A percentile compares a stretch with the other conserved stretches of the same genome.
Conservation (phyloP, 2,329 filamentous ascomycete species). For the Fusarium euwallaceae region DNA sequence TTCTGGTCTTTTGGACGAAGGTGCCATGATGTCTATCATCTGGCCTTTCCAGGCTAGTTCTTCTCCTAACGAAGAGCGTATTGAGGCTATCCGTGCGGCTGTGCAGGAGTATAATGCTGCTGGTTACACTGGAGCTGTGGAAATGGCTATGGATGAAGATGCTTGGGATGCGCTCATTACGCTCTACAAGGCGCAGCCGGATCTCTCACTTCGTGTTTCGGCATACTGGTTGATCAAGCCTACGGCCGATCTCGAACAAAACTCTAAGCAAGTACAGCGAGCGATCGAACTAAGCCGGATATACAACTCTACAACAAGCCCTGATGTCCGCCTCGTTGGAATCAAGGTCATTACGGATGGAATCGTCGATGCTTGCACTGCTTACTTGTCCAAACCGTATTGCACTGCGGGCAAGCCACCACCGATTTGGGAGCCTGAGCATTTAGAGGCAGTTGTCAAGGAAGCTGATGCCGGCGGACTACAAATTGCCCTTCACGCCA, state of each 20-base stretch:
- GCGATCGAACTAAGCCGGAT: slow-evolving; percentile 59
- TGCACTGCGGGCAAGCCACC: slow-evolving; percentile 56
- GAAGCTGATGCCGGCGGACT: slow-evolving; percentile 64
- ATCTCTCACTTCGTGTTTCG: slow-evolving; percentile 59
- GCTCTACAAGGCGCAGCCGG: slow-evolving; percentile 49
- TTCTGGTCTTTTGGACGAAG: neutral
- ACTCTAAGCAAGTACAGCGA: slow-evolving; percentile 60
- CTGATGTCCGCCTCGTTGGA: slow-evolving; percentile 64
- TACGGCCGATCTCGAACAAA: slow-evolving; percentile 46
- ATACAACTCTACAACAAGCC: slow-evolving; percentile 51
- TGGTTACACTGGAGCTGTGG: slow-evolving; percentile 67
- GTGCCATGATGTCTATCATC: slow-evolving; percentile 1
- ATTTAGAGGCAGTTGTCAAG: slow-evolving; percentile 65
- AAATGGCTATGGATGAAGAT: slow-evolving; percentile 72
- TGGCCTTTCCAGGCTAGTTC: slow-evolving; percentile 65
- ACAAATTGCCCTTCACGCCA: slow-evolving; percentile 73
- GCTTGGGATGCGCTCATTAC: slow-evolving; percentile 64
- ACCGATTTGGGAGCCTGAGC: slow-evolving; percentile 65
- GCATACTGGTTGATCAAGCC: slow-evolving; percentile 70
- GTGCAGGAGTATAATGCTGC: slow-evolving; percentile 63
- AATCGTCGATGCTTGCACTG: slow-evolving; percentile 73
- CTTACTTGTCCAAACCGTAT: slow-evolving; percentile 69
- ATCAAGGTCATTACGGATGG: slow-evolving; percentile 75
- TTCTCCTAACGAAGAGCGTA: slow-evolving; percentile 59
- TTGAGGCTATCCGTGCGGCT: slow-evolving; percentile 61